Evolutionary conservation across 768 basidiomycete genomes (phyloP).

Genomic region (Lactifluus echinatus): DNA sequence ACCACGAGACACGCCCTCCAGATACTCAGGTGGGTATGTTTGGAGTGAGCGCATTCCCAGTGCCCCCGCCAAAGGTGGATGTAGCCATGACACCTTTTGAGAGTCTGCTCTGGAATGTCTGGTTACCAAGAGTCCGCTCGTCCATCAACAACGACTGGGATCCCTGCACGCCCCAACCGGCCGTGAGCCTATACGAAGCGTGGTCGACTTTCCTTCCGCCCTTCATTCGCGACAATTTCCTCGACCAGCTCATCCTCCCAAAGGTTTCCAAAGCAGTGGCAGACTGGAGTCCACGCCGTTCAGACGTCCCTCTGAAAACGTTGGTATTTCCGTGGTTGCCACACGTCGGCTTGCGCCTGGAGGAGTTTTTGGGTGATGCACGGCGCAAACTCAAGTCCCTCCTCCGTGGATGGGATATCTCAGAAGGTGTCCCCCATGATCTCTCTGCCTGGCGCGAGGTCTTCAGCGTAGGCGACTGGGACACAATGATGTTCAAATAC

Average conservation of each 20-base stretch:
- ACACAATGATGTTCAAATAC: constrained; percentile 81
- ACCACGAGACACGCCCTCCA: constrained; percentile 33
- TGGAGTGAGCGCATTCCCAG: constrained; percentile 35
- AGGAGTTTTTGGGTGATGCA: constrained; percentile 80
- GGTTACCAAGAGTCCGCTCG: constrained; percentile 92
- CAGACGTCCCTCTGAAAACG: constrained; percentile 53
- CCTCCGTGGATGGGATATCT: constrained; percentile 64
- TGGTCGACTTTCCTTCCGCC: constrained; percentile 85
- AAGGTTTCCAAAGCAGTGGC: constrained; percentile 80
- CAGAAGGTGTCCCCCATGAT: constrained; percentile 69
- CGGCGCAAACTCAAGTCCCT: constrained; percentile 76
- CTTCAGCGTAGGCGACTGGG: constrained; percentile 80
- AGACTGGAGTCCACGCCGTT: constrained; percentile 68
- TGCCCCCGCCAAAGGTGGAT: constrained; percentile 32
- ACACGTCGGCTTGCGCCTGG: constrained; percentile 71
- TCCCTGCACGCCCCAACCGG: constrained; percentile 61
- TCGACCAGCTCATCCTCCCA: constrained; percentile 92
- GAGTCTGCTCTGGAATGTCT: constrained; percentile 86
- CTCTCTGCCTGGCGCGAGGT: constrained; percentile 70
- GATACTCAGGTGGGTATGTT: constrained; percentile 47
- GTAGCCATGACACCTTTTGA: constrained; percentile 91
- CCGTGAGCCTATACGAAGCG: constrained; percentile 74
- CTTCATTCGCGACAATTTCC: constrained; percentile 89
- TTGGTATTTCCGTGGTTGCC: constrained; percentile 97
- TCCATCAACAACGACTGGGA: constrained; percentile 94